phyloP scores from a whole-genome alignment of 2,329 filamentous ascomycete species.

The Didymella pomorum region DNA sequence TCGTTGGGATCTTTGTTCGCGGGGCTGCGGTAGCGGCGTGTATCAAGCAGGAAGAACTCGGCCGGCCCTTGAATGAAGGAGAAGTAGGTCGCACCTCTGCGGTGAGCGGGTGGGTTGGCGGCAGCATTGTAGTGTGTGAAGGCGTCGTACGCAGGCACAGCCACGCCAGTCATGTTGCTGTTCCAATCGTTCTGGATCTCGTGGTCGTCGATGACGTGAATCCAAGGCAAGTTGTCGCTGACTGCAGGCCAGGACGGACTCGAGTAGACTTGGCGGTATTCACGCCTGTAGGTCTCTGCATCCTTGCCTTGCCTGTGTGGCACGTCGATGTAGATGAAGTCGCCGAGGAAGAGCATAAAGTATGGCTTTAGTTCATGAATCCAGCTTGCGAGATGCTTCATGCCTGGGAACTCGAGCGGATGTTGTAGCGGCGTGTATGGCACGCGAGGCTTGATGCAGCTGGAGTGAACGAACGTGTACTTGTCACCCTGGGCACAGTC shows the following conservation, averaged over 20 bases:
- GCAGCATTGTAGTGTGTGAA: constrained; percentile 86
- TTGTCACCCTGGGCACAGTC: constrained; percentile 61
- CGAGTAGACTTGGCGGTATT: constrained; percentile 95
- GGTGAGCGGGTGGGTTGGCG: constrained; percentile 78
- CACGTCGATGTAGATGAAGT: constrained; percentile 92
- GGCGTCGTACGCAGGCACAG: constrained; percentile 79
- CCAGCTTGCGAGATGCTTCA: constrained; percentile 76
- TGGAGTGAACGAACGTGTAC: constrained; percentile 91
- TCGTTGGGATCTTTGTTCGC: constrained; percentile 69
- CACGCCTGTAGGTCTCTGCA: constrained; percentile 80
- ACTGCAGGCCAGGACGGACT: constrained; percentile 88
- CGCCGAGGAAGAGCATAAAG: constrained; percentile 76
- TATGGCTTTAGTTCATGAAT: constrained; percentile 76
- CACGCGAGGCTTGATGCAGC: constrained; percentile 89
- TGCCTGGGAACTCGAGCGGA: constrained; percentile 80
- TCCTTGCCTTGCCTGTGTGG: constrained; percentile 78
- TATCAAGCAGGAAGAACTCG: constrained; percentile 94
- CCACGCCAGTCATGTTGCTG: constrained; percentile 80
- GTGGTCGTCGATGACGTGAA: constrained; percentile 95
- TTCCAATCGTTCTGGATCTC: constrained; percentile 97
- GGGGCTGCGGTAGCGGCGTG: constrained; percentile 81
- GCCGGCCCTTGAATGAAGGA: constrained; percentile 89
- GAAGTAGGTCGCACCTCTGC: constrained; percentile 79
- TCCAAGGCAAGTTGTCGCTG: constrained; percentile 87
- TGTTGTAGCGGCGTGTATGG: constrained; percentile 88